phyloP scores from a whole-genome alignment of 768 basidiomycete genomes.

The Strobilomyces confusus region DNA sequence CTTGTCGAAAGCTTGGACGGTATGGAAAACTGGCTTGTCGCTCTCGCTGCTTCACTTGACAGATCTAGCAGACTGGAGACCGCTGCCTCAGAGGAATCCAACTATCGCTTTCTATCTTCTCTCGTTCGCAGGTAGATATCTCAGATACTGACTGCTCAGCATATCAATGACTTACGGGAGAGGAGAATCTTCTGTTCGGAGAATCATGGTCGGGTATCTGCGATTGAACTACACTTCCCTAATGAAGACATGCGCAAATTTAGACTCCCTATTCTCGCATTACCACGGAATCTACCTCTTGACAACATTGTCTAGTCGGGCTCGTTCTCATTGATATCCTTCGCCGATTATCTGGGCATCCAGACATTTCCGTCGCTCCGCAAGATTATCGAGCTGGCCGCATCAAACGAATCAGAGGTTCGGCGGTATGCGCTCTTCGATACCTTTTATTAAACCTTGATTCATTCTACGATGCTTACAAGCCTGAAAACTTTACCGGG shows the following conservation, averaged over 20 bases:
- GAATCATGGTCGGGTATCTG: not conserved
- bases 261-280: conserved; percentile 68
- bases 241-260: conserved; percentile 59
- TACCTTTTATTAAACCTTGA: conserved; percentile 12
- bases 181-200: conserved; percentile 8
- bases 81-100: conserved; percentile 11
- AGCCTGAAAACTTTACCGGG: conserved; percentile 5
- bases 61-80: conserved; percentile 6
- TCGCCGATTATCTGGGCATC: conserved; percentile 7
- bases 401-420: conserved; percentile 1
- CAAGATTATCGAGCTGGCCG: conserved; percentile 5
- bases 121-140: conserved; percentile 58
- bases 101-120: conserved; percentile 36
- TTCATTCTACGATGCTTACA: conserved; percentile 9
- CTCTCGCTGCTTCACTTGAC: conserved; percentile 18
- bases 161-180: not conserved
- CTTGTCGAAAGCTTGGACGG: conserved; percentile 55
- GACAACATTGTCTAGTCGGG: not conserved
- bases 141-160: not conserved
- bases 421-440: conserved; percentile 3
- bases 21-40: conserved; percentile 41
- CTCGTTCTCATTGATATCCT: not conserved
- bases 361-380: not conserved
- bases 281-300: not conserved
- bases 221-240: conserved; percentile 76